Percentiles rank a stretch among this genome's conserved stretches.
These are phyloP conservation scores for Thielaviopsis euricoi DNA, from an alignment of 2,329 filamentous ascomycete species.

Conservation along the genomic window DNA sequence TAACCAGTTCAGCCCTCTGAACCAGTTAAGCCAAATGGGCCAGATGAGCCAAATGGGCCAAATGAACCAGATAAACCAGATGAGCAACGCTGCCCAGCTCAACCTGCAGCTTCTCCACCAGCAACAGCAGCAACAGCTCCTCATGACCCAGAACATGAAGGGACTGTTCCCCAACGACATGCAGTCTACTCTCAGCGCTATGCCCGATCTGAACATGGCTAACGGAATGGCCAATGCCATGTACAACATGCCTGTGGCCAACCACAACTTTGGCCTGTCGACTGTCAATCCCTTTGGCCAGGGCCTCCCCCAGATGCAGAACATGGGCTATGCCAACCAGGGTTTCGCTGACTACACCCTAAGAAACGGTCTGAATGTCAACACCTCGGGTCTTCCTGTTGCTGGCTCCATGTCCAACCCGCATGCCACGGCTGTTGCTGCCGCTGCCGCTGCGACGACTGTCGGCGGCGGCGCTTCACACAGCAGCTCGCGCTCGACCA, in stretches of 20 bases:
- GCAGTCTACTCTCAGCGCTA: not conserved
- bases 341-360: not conserved
- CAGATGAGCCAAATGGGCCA: too few species aligned
- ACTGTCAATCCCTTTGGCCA: not conserved
- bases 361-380: too few species aligned
- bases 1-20: too few species aligned
- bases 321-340: not conserved
- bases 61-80: too few species aligned
- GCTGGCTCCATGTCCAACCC: too few species aligned
- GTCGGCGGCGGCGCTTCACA: not conserved
- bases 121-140: not conserved
- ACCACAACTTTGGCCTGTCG: not conserved
- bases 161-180: not conserved
- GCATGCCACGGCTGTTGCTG: too few species aligned
- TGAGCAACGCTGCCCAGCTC: too few species aligned
- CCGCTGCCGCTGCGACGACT: too few species aligned
- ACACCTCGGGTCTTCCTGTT: too few species aligned
- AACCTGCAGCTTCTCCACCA: not conserved
- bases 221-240: not conserved
- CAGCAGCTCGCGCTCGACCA: conserved; percentile 21
- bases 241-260: not conserved
- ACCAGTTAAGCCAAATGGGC: too few species aligned
- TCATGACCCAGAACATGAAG: too few species aligned
- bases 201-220: not conserved
- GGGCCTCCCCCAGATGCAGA: not conserved